phyloP scores from a whole-genome alignment of 352 stramenopile genomes.

The Pythium aphanidermatum region DNA sequence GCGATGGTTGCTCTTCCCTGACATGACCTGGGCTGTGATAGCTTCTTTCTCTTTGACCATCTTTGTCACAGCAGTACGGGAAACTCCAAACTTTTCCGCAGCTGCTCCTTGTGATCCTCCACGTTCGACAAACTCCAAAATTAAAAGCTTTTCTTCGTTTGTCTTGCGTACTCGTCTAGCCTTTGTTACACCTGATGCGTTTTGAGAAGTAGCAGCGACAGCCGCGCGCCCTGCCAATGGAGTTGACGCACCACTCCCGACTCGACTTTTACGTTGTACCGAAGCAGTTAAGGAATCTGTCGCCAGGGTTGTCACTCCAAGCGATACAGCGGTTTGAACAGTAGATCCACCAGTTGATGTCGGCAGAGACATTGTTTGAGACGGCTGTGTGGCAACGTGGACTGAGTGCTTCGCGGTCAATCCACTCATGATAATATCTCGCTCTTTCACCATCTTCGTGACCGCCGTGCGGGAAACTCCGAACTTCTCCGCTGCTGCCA shows the following conservation, averaged over 20 bases:
- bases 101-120: slow-evolving; percentile 68
- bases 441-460: slow-evolving; percentile 86
- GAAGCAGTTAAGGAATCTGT: too few relatives aligned
- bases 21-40: slow-evolving; percentile 61
- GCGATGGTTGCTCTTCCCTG: slow-evolving; percentile 60
- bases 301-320: too few relatives aligned
- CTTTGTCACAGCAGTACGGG: slow-evolving; percentile 75
- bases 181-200: slow-evolving; percentile 3
- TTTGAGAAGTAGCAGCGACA: background rate
- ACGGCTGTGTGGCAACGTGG: too few relatives aligned
- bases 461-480: slow-evolving; percentile 74
- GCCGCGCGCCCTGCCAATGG: background rate
- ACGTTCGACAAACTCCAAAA: slow-evolving; percentile 74
- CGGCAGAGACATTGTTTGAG: too few relatives aligned
- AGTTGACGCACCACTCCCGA: too few relatives aligned
- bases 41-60: slow-evolving; percentile 82
- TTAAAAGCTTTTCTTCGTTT: slow-evolving; percentile 81
- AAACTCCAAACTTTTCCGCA: slow-evolving; percentile 76
- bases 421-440: slow-evolving; percentile 44
- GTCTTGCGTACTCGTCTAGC: slow-evolving; percentile 75
- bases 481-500: slow-evolving; percentile 71
- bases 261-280: too few relatives aligned
- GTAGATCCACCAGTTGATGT: too few relatives aligned
- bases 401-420: slow-evolving; percentile 12
- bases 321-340: too few relatives aligned